phyloP scores from a whole-genome alignment of 768 basidiomycete species.

The Stropharia rugosoannulata region DNA sequence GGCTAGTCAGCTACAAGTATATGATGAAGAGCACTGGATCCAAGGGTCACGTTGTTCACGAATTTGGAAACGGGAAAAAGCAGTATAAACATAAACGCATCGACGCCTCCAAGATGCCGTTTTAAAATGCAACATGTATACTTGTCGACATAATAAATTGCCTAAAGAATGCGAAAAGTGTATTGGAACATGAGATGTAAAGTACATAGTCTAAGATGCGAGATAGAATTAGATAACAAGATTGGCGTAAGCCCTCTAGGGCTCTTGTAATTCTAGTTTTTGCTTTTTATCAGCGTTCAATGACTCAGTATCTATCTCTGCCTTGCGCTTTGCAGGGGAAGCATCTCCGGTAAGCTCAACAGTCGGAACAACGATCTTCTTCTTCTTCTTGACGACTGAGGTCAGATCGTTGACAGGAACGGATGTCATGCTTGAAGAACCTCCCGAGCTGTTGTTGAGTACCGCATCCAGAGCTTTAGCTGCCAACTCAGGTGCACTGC shows the following conservation, averaged over 20 bases:
- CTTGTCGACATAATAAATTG: neutral
- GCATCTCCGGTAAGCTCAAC: slow-evolving; percentile 36
- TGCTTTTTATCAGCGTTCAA: slow-evolving; percentile 63
- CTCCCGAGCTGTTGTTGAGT: slow-evolving; percentile 43
- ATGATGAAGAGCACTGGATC: slow-evolving; percentile 75
- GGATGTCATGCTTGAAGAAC: slow-evolving; percentile 30
- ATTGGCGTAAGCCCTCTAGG: slow-evolving; percentile 10
- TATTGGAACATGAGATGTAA: neutral
- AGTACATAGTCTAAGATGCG: neutral
- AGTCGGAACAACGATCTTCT: slow-evolving; percentile 39
- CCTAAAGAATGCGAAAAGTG: neutral
- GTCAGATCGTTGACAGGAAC: slow-evolving; percentile 79
- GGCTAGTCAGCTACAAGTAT: slow-evolving; percentile 95
- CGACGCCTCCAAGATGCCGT: slow-evolving; percentile 42
- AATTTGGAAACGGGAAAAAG: slow-evolving; percentile 80
- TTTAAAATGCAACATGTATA: slow-evolving; percentile 21
- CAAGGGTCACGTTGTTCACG: slow-evolving; percentile 81
- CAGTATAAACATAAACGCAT: slow-evolving; percentile 67
- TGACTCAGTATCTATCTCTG: slow-evolving; percentile 53
- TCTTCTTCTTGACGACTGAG: slow-evolving; percentile 86
- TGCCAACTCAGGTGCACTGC: slow-evolving; percentile 67
- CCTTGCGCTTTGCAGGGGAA: slow-evolving; percentile 63
- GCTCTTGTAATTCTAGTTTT: slow-evolving; percentile 44
- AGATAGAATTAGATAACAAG: slow-evolving; percentile 10
- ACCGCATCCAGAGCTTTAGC: slow-evolving; percentile 73